Base-by-base conservation (phyloP, 345 rosid species). In the Hevea brasiliensis region DNA sequence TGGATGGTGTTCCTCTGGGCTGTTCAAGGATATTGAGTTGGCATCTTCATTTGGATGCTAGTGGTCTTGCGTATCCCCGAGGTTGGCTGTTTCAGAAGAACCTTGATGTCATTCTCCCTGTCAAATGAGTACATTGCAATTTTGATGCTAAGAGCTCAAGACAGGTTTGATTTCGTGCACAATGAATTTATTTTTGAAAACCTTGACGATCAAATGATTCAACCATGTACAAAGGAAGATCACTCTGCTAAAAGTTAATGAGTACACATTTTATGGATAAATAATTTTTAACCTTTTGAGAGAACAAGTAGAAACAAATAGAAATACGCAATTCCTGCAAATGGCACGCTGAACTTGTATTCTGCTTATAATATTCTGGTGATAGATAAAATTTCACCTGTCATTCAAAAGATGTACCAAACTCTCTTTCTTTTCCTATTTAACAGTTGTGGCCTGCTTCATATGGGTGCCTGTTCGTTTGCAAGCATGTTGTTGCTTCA, bases 41-140 rank as follows among this genome's bases (percentile, higher is more conserved):
- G 98, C 98, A 94, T 85, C 94, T 94, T 21, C 96, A 92, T 88
- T 77, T 90, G 73, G 89, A 86, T 79, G 81, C 86, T 10, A 74
- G 35, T 3, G 81, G 83, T 71, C 86, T 85, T 61, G 70, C 76
- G 35, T 90, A 94, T 82, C 98, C 98, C 18, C 82, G 72, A 78
- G 89, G 94, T 20, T 94, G 98, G 97, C 70, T 69, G 75, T 76
- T 92, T 61, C 83, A 79, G 79, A 86, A 83, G 83, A 89, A 89
- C 76, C 92, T 92, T n/a, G 84, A 89, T 57, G 85, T 79, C 75
- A 67, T 80, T 72, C 66, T 86, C 63, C 81, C 92, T 32, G 35
- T 90, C 58, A 45, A 73, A 48, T 84, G 84, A 86, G 77, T 26
- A 20, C 11, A 9, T 67, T 70, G 56, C 74, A 58, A 57, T 77